Percentiles rank a stretch among this genome's conserved stretches.
phyloP scores from a whole-genome alignment of 2,329 filamentous ascomycete species.

The Madurella fahalii region DNA sequence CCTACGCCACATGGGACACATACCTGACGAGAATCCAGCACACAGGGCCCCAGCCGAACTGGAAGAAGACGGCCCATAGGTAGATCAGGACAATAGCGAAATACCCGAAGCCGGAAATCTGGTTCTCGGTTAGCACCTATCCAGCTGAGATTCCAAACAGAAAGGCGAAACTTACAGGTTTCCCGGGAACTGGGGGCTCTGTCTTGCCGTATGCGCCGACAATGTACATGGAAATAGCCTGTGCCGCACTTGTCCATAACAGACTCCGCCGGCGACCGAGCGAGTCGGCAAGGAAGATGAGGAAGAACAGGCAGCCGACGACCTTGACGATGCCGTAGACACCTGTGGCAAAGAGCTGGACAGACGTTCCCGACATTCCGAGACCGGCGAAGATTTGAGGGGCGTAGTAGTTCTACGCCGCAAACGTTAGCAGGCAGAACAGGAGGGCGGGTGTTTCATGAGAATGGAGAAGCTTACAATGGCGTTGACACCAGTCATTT shows the following conservation, averaged over 20 bases:
- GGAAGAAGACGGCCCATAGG: slow-evolving; percentile 37
- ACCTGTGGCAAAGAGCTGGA: slow-evolving; percentile 56
- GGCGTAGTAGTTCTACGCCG: slow-evolving; percentile 27
- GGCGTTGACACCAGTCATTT: slow-evolving; percentile 51
- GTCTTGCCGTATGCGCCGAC: slow-evolving; percentile 61
- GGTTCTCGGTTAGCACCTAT: not conserved
- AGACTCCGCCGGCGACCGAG: slow-evolving; percentile 53
- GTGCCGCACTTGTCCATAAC: slow-evolving; percentile 58
- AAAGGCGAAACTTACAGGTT: slow-evolving; percentile 57
- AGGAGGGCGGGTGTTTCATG: not conserved
- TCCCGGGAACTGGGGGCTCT: slow-evolving; percentile 45
- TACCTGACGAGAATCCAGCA: slow-evolving; percentile 47
- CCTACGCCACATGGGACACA: not conserved
- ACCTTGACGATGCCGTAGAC: slow-evolving; percentile 62
- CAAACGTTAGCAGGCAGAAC: not conserved
- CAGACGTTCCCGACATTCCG: slow-evolving; percentile 41
- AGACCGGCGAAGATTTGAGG: slow-evolving; percentile 31
- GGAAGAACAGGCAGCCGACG: slow-evolving; percentile 52
- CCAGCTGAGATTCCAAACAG: slow-evolving; percentile 45
- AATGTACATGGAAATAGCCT: slow-evolving; percentile 59
- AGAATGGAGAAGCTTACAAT: slow-evolving; percentile 5
- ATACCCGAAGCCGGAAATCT: not conserved
- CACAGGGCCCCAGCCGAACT: slow-evolving; percentile 59
- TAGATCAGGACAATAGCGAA: not conserved
- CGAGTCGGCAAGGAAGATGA: slow-evolving; percentile 57